Evolutionary conservation across 2,329 filamentous ascomycete genomes (phyloP), one percentile per base, ranked within the genome.

Genomic region (Nectriaceae sp.): DNA sequence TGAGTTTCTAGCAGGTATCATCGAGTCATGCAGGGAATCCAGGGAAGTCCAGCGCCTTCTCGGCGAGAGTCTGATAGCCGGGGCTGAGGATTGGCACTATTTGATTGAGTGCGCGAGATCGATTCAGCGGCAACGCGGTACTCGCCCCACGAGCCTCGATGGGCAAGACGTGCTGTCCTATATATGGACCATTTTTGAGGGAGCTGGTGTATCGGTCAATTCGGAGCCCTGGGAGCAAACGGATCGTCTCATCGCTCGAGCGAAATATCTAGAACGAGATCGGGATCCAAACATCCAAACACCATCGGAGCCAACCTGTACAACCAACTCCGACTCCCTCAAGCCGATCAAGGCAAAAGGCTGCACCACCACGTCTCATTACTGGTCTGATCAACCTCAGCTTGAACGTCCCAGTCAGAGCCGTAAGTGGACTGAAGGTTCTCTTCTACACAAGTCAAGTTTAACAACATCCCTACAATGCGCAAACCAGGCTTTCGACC

Each of bases 81-180:
- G 64, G 11, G 61, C 63, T 18, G 59, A 72, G 39, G 62, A 69
- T 40, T 73, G 68, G 64, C 44, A 67, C 16, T 57, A 59, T 44
- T 46, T 67, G 50, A 55, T 72, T n/a, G 54, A 68, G 16, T 66
- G 66, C 47, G 69, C 70, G 10, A 57, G 40, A 42, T 65, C 64
- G 6, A 58, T 67, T n/a, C 61, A 52, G 29, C 46, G 53, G 26
- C 26, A 42, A 20, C 50, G 49, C 24, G 42, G 33, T 20, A 35
- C 41, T 18, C 33, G 59, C 29, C 45, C 43, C 4, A 40, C 50
- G 4, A 57, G 54, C 21, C 56, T 70, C 10, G 61, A 71, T 18
- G 67, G 64, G 4, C 57, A 60, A 45, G 70, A 72, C 49, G 33
- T 70, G 4, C 60, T 70, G 20, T 55, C 62, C 16, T 69, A 65